Percentiles rank a stretch among this genome's conserved stretches.
phyloP scores from a whole-genome alignment of 2,329 filamentous ascomycete species.

The Leptographium flavum region DNA sequence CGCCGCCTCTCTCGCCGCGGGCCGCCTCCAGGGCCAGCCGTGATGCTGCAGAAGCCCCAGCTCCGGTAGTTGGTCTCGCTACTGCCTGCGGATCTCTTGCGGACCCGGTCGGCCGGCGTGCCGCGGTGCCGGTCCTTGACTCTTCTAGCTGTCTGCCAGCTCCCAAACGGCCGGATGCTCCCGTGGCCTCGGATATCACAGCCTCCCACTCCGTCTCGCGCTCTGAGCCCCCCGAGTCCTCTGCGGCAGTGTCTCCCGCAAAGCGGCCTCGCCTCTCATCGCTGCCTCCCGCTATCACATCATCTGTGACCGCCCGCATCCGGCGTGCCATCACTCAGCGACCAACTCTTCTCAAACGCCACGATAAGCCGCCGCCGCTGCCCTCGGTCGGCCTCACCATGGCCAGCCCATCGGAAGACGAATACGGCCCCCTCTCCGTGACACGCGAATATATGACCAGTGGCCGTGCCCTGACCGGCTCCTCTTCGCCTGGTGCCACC shows the following conservation, averaged over 20 bases:
- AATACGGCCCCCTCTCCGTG: constrained; percentile 21
- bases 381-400: constrained; percentile 28
- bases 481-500: constrained; percentile 18
- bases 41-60: background rate
- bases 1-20: background rate
- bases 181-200: background rate
- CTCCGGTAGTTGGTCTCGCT: background rate
- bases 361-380: constrained; percentile 17
- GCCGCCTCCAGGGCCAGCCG: background rate
- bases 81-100: background rate
- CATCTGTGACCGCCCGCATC: background rate
- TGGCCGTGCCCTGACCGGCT: constrained; percentile 33
- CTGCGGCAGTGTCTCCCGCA: background rate
- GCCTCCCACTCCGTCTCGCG: background rate
- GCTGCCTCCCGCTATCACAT: background rate
- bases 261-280: background rate
- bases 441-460: constrained; percentile 42
- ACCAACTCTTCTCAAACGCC: background rate
- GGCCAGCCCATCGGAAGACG: constrained; percentile 30
- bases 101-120: background rate
- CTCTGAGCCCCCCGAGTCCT: background rate
- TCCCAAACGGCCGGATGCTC: background rate
- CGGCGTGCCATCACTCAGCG: background rate
- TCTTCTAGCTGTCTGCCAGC: background rate
- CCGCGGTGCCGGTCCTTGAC: background rate